Evolutionary conservation across 2,329 filamentous ascomycete genomes (phyloP).

Genomic region (Phyllosticta paracitricarpa): DNA sequence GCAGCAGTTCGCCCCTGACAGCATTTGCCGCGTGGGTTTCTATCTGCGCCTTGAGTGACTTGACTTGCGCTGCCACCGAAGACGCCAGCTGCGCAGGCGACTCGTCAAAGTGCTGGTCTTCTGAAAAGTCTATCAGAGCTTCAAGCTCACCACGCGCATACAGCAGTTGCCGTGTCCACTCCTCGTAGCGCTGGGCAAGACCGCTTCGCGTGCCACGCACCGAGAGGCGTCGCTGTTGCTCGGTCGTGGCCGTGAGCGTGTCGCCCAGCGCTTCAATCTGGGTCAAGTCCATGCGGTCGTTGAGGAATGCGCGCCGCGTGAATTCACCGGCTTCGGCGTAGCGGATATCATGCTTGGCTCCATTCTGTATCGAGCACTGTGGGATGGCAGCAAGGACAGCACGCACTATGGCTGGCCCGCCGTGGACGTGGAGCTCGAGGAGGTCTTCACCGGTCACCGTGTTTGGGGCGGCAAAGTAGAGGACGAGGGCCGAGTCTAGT

Average conservation of each 20-base stretch:
- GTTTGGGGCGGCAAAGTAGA: conserved; percentile 71
- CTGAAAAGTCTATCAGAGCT: conserved; percentile 91
- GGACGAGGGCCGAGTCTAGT: conserved; percentile 69
- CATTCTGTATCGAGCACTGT: conserved; percentile 27
- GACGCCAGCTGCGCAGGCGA: conserved; percentile 60
- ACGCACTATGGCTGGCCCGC: conserved; percentile 78
- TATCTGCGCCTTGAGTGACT: conserved; percentile 52
- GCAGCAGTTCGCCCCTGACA: conserved; percentile 70
- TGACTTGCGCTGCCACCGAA: conserved; percentile 59
- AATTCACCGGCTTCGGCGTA: conserved; percentile 96
- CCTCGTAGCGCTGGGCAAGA: conserved; percentile 67
- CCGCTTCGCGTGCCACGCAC: conserved; percentile 64
- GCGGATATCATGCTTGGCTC: conserved; percentile 43
- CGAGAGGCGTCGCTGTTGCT: conserved; percentile 82
- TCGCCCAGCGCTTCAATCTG: conserved; percentile 63
- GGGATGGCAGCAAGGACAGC: conserved; percentile 74
- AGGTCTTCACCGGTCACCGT: conserved; percentile 90
- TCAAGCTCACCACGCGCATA: conserved; percentile 84
- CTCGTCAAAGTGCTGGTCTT: conserved; percentile 96
- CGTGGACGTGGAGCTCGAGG: conserved; percentile 89
- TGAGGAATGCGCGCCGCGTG: conserved; percentile 82
- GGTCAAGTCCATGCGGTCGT: conserved; percentile 73
- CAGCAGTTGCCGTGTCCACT: conserved; percentile 68
- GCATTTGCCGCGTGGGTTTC: conserved; percentile 64
- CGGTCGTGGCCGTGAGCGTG: conserved; percentile 59